Evolutionary conservation across 1,139 yeast genomes (phyloP).

Genomic region (Saccharomycopsis crataegensis): DNA sequence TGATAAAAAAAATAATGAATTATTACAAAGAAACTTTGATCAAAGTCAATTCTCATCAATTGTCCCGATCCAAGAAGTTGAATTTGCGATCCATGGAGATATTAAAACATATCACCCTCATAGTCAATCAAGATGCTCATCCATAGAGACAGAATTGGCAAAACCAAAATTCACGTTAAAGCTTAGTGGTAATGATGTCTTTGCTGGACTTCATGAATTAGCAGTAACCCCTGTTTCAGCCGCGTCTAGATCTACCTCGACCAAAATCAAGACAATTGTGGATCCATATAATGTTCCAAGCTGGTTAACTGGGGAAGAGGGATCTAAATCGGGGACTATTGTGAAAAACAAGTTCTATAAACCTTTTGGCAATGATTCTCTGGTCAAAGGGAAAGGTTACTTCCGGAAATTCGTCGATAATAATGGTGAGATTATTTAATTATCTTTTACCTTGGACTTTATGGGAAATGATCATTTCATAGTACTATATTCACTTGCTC

Average conservation of each 20-base stretch:
- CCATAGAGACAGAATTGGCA: background rate
- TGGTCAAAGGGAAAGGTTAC: no score
- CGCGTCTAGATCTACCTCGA: background rate
- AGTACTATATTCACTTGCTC: no score
- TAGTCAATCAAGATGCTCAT: background rate
- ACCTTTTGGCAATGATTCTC: background rate
- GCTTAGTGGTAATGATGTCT: conserved; percentile 66
- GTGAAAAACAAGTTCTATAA: background rate
- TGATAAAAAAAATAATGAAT: background rate
- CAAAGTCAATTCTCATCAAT: conserved; percentile 38
- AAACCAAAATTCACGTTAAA: conserved; percentile 37
- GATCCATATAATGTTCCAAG: conserved; percentile 55
- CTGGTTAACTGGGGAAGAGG: conserved; percentile 76
- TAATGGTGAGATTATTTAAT: background rate
- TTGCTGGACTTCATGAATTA: conserved; percentile 72
- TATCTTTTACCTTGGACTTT: background rate
- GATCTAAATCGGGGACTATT: background rate
- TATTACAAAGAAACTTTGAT: conserved; percentile 20
- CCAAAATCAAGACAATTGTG: conserved; percentile 35
- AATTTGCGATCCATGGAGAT: conserved; percentile 34
- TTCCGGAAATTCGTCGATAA: no score
- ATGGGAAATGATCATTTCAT: background rate
- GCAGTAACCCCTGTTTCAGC: conserved; percentile 28
- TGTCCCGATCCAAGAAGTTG: conserved; percentile 48
- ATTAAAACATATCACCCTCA: no score